These are phyloP conservation scores for Kluyveromyces wickerhamii DNA, from an alignment of 805 yeast genomes.

Conservation along the genomic window DNA sequence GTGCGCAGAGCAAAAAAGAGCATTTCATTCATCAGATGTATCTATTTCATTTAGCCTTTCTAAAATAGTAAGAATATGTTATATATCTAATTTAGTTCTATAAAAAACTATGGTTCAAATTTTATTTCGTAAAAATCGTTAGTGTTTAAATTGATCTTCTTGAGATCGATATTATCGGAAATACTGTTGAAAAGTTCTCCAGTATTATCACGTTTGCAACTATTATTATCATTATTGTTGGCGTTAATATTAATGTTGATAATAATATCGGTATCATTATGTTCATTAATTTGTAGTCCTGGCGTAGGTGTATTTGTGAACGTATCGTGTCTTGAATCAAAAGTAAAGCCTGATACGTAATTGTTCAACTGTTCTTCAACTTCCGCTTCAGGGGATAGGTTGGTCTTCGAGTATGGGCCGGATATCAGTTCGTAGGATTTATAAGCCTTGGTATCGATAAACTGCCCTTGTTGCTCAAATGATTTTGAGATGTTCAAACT, in stretches of 20 bases:
- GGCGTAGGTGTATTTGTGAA: not conserved
- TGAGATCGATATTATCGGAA: constrained; percentile 1
- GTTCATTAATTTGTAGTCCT: no score
- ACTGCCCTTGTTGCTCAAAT: not conserved
- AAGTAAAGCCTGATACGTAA: constrained; percentile 7
- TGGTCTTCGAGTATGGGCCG: not conserved
- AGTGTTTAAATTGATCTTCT: constrained; percentile 1
- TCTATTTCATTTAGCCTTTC: no score
- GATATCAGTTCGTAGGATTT: constrained; percentile 1
- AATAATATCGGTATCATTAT: no score
- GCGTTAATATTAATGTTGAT: not conserved
- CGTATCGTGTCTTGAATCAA: constrained; percentile 1
- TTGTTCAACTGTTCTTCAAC: constrained; percentile 6
- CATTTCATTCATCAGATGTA: no score
- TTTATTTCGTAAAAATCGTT: constrained; percentile 4
- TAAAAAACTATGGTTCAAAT: no score
- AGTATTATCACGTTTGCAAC: not conserved
- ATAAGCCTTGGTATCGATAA: not conserved
- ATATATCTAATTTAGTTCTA: no score
- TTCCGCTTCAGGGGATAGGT: not conserved
- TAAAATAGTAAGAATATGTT: no score
- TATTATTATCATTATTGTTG: not conserved
- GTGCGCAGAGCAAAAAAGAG: no score
- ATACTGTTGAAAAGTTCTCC: constrained; percentile 1
- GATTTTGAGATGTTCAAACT: not conserved